Evolutionary conservation across 768 basidiomycete genomes (phyloP), one percentile per base, ranked within the genome.

Genomic region (Mycena vulgaris): DNA sequence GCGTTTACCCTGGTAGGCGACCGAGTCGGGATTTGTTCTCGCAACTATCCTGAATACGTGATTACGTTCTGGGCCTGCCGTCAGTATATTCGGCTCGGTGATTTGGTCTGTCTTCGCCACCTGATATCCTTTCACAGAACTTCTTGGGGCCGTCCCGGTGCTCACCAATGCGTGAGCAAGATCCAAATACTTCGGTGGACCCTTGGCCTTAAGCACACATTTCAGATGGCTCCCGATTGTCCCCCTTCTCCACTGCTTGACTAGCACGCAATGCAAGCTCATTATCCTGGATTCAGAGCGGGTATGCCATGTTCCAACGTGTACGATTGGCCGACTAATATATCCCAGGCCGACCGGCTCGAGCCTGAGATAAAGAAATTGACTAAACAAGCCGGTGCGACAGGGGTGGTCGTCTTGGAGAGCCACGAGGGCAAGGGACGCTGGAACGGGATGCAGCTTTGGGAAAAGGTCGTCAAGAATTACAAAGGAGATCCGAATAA

Each of bases 1-100:
- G n/a, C n/a, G n/a, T n/a, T n/a, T n/a, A n/a, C n/a, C n/a, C n/a
- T n/a, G 40, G 30, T 61, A 87, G 87, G 89, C n/a, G 88, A 90
- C 74, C 82, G 88, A 78, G 83, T 92, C 55, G 89, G 83, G 13
- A 89, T 93, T 58, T 88, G 89, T 72, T 88, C 89, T 65, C 86
- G 90, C 49, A 92, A 92, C 75, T 85, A 84, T 68, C 87, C 88
- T 13, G 90, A 91, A 64, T 92, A 86, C 74, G 78, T 90, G 11
- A 82, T 89, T 51, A 81, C 83, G 6, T 92, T 89, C 74, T 92
- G 88, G 89, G 91, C 90, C 2, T 87, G 85, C 76, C 89, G 86
- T 88, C 77, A 68, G 85, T 82, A 67, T 59, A n/a, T n/a, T n/a
- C n/a, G n/a, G n/a, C n/a, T n/a, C n/a, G n/a, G n/a, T n/a, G n/a